Evolutionary conservation across 169 alveolate species (phyloP).

Genomic region (Plasmodium coatneyi): DNA sequence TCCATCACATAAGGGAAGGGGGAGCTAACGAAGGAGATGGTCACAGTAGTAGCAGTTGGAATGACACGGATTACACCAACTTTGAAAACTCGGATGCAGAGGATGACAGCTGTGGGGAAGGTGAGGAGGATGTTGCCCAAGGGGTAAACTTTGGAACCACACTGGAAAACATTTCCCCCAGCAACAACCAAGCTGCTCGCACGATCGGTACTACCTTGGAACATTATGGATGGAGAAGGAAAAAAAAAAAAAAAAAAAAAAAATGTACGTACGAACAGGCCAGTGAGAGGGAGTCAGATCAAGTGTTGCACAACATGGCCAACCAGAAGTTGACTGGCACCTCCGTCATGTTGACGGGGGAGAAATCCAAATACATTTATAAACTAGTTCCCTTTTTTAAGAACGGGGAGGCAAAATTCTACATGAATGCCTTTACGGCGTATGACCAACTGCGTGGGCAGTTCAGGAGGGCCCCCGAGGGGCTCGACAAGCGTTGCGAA

Average conservation of each 20-base stretch:
- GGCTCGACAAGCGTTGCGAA: neutral
- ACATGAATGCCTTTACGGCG: neutral
- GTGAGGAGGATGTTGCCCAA: neutral
- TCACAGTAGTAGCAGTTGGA: neutral
- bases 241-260: neutral
- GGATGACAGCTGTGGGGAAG: neutral
- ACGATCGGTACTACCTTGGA: neutral
- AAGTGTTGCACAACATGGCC: conserved; percentile 19
- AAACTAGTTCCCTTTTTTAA: conserved; percentile 64
- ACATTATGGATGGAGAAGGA: neutral
- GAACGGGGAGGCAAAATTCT: conserved; percentile 67
- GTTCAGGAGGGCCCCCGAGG: neutral
- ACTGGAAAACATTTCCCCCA: neutral
- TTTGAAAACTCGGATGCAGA: neutral
- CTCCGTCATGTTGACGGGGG: conserved; percentile 36
- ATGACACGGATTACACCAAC: neutral
- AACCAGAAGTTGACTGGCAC: conserved; percentile 55
- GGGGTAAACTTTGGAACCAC: neutral
- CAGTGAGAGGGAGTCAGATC: neutral
- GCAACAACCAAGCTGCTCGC: neutral
- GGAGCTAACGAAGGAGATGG: neutral
- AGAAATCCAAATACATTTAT: conserved; percentile 53
- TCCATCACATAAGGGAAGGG: neutral
- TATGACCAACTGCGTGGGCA: neutral
- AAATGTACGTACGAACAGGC: neutral